Evolutionary conservation across 139 green algal genomes (phyloP).

Genomic region (Spirogloea muscicola): DNA sequence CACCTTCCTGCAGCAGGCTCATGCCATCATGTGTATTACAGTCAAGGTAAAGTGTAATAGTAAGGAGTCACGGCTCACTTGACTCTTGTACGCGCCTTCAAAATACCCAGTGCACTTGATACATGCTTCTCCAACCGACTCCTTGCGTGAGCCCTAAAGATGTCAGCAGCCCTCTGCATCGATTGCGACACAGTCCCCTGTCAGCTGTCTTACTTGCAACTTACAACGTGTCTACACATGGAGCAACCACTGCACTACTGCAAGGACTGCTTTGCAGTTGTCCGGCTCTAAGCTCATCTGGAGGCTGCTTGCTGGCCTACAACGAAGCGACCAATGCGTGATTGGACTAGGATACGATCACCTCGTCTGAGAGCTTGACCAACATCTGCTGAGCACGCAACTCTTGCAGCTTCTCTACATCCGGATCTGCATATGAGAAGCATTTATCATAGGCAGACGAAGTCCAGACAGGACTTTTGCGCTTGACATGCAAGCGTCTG

Average conservation of each 20-base stretch:
- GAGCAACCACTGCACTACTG: no score
- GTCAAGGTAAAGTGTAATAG: no score
- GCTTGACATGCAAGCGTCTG: no score
- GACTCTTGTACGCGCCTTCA: conserved; percentile 57
- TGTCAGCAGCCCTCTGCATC: conserved; percentile 56
- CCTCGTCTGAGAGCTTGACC: conserved; percentile 79
- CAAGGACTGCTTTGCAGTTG: no score
- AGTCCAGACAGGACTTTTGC: no score
- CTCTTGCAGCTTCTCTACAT: conserved; percentile 29
- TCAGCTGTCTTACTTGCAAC: no score
- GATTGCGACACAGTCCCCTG: no score
- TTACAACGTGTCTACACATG: no score
- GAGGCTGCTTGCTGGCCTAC: no score
- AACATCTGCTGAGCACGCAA: conserved; percentile 65
- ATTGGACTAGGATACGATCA: conserved; percentile 13
- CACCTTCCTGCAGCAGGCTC: neutral
- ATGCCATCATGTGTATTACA: neutral
- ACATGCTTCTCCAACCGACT: conserved; percentile 65
- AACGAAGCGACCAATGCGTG: no score
- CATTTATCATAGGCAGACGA: no score
- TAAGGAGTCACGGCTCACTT: conserved; percentile 32
- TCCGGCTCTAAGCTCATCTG: no score
- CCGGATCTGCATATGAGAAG: conserved; percentile 24
- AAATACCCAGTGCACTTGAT: conserved; percentile 60
- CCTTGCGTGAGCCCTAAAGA: conserved; percentile 60